Percentiles rank a stretch among this genome's conserved stretches.
These are phyloP conservation scores for Xanthoconium separans DNA, from an alignment of 1,284 basidiomycete genomes.

Conservation along the genomic window DNA sequence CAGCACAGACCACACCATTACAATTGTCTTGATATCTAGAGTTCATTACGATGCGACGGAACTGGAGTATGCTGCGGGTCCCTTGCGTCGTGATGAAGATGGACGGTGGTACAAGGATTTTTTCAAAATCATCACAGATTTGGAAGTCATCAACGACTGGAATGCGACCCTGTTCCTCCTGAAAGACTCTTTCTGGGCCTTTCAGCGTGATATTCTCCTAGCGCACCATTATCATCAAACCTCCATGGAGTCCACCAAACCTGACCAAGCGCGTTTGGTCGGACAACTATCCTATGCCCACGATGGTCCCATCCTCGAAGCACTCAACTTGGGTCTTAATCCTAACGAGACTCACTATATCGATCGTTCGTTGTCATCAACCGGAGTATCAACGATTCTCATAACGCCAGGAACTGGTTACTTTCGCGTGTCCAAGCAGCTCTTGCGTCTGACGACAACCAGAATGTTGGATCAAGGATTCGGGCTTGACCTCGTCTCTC, in stretches of 20 bases:
- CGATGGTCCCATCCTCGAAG: conserved; percentile 93
- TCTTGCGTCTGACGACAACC: conserved; percentile 90
- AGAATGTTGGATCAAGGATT: conserved; percentile 96
- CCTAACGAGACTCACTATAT: conserved; percentile 95
- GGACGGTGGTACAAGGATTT: conserved; percentile 94
- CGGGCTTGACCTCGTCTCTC: conserved; percentile 84
- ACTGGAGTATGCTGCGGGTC: conserved; percentile 73
- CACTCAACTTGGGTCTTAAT: conserved; percentile 90
- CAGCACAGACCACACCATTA: conserved; percentile 90
- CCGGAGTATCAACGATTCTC: conserved; percentile 82
- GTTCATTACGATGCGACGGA: conserved; percentile 90
- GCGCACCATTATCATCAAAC: conserved; percentile 82
- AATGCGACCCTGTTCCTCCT: conserved; percentile 81
- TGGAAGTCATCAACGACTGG: conserved; percentile 89
- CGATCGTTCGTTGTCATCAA: conserved; percentile 92
- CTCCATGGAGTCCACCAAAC: conserved; percentile 41
- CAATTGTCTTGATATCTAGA: conserved; percentile 92
- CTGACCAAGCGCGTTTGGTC: conserved; percentile 67
- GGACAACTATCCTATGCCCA: conserved; percentile 86
- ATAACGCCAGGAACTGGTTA: conserved; percentile 95
- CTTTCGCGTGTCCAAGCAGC: conserved; percentile 88
- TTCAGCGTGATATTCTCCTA: conserved; percentile 84
- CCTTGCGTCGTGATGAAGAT: conserved; percentile 70
- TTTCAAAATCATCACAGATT: conserved; percentile 90
- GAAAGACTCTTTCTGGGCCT: conserved; percentile 86